Evolutionary conservation across 2,329 filamentous ascomycete species (phyloP), one percentile per base, ranked within the genome.

Genomic region (Ascochyta clinopodiicola): DNA sequence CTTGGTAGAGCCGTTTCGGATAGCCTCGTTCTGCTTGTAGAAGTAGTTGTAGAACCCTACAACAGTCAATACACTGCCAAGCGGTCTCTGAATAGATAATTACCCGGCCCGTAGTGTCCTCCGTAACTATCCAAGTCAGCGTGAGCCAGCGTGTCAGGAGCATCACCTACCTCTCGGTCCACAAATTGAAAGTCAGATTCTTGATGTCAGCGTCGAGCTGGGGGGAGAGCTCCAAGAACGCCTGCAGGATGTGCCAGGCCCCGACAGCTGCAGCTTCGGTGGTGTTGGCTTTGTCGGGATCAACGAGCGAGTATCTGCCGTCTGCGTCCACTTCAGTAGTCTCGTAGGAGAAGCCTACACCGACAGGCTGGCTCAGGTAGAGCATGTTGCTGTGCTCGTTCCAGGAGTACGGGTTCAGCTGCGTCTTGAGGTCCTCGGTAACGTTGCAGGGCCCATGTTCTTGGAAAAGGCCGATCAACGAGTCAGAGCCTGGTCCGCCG

Each of bases 381-480:
- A 78, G 69, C 66, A 77, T 73, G 45, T 71, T 77, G 12, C 71
- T 75, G 9, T 62, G 64, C 47, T 76, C 72, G 43, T 76, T 77
- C 75, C 75, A 77, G 3, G 70, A 71, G 49, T 77, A 71, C 1
- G 75, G 73, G 29, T 77, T 78, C 29, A 60, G 62, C 46, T 71
- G 68, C 2, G 64, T 75, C 59, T 69, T 73, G 46, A 69, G 57
- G 24, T 73, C 72, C 39, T 78, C 72, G 17, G 78, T 77, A 7
- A 67, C 59, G 32, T 68, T 67, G 51, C 65, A 68, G 17, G 65
- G 65, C 3, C 65, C 65, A 44, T 66, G 60, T 42, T 69, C 71
- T 46, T 84, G 78, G 57, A 86, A 86, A 2, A 86, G 66, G 1
- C 84, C 83, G 55, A 86, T 82, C 66, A 86, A 74, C 9, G 79